Evolutionary conservation across 805 yeast species (phyloP), one percentile per base, ranked within the genome.

Genomic region (Hanseniaspora thailandica): DNA sequence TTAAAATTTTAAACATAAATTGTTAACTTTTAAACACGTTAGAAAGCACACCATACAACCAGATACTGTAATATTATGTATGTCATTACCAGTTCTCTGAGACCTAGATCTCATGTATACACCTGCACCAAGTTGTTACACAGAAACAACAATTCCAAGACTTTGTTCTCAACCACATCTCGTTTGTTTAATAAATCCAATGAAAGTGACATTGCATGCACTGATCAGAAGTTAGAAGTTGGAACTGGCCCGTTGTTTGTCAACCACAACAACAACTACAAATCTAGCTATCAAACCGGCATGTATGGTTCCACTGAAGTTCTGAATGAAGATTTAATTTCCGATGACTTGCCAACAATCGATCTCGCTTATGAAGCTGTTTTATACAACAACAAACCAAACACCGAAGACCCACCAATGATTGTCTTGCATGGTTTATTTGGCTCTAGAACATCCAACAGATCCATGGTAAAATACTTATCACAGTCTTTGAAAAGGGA

Each of bases 361-460:
- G 65, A 69, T 28, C 68, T 84, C 45, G 70, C 69, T 2, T 84
- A 63, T 60, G 88, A 84, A 52, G 55, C 66, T 57, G 53, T 56
- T 52, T 53, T 60, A 56, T 34, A 66, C 60, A 20, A 56, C 33
- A 30, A 33, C 39, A 30, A 41, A 17, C 31, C 62, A 61, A 47
- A 55, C 58, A 0, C 49, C 58, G 4, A 57, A 61, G 63, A 68
- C 57, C 69, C 81, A 1, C 95, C 96, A 1, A 70, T 90, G 12
- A 68, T 93, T 30, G 78, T 90, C 26, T 66, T 89, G 39, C 98
- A 90, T 64, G 98, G 97, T 0, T 68, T 90, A 10, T 86, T 93
- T 66, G 98, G 97, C 1, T 80, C 84, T 51, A 84, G 78, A 59
- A 61, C 76, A n/a, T 90, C 88, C 66, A 86, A 86, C 61, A 70